Base-by-base conservation (phyloP, 345 rosid genomes). In the Leavenworthia alabamica region DNA sequence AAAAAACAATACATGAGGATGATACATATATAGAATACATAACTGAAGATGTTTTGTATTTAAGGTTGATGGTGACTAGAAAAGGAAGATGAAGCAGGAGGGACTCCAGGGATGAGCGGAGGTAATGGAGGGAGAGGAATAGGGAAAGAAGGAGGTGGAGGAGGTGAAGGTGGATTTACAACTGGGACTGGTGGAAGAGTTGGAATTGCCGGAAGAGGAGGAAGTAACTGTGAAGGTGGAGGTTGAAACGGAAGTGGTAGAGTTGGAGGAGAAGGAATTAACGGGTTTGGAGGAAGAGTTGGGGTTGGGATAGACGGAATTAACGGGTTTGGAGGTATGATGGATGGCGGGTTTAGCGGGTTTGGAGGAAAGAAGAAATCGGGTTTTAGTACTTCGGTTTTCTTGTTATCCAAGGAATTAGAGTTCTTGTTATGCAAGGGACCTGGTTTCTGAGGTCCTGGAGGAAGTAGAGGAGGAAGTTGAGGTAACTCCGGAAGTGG, bases 241-340 rank as follows among this genome's bases (percentile, higher is more conserved):
- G 75, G 73, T 1, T 71, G 75, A 28, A 68, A 6, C 0, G 79
- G 79, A 31, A 71, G 1, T 4, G 70, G 72, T 7, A 83, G 28
- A 74, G 80, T 77, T 3, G 91, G 87, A 0, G 79, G 43, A 40
- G 87, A 83, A 70, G 87, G 84, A 66, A 82, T 29, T 0, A 74
- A 1, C 1, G 29, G 81, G 70, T 6, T 54, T 4, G 76, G 76
- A 3, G 69, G 42, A n/a, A 74, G 49, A 26, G 77, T 53, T 0
- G 75, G 81, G 76, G 4, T 63, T 53, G 59, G 59, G 29, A 54
- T 53, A 19, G 59, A 54, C 11, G 59, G 59, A 20, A 54, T 66
- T 0, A 71, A 12, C 0, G 77, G 81, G 60, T 58, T 66, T 15
- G 74, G 73, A 26, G 75, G 75, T 6, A 60, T 6, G 13, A 66